Conservation (phyloP, 139 green algal species). For the Limnomonas spitsbergensis region DNA sequence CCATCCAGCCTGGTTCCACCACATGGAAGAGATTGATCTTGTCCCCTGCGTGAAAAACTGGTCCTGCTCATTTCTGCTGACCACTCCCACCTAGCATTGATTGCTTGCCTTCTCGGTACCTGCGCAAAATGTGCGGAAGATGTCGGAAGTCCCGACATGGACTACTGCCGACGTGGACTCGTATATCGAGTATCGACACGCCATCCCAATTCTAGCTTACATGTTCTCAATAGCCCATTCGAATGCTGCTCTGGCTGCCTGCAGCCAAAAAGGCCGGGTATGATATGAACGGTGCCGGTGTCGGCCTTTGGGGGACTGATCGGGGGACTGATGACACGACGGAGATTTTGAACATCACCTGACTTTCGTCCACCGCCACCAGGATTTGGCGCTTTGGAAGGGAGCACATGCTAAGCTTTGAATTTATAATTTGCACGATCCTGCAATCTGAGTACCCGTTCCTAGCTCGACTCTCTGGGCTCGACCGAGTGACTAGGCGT, state of each 20-base stretch:
- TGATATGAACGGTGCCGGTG: too few relatives aligned
- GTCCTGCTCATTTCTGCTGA: too few relatives aligned
- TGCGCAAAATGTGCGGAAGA: not conserved
- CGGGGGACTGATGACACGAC: too few relatives aligned
- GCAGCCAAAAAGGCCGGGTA: not conserved
- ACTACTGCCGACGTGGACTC: too few relatives aligned
- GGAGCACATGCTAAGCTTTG: not conserved
- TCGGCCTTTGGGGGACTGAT: too few relatives aligned
- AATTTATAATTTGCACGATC: too few relatives aligned
- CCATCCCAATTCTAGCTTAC: not conserved
- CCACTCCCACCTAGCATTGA: too few relatives aligned
- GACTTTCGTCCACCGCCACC: not conserved
- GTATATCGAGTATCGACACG: not conserved
- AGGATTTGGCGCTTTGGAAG: not conserved
- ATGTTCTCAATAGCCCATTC: constrained; percentile 9
- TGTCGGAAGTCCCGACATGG: too few relatives aligned
- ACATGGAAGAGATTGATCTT: constrained; percentile 4
- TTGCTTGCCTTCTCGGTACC: not conserved
- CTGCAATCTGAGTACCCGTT: not conserved
- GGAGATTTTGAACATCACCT: not conserved
- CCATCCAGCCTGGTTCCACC: not conserved
- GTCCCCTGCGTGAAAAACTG: too few relatives aligned
- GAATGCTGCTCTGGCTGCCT: not conserved
- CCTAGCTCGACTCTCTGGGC: too few relatives aligned
- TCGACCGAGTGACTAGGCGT: too few relatives aligned